Conservation (phyloP, 2,329 filamentous ascomycete species). For the Neobulgaria alba region DNA sequence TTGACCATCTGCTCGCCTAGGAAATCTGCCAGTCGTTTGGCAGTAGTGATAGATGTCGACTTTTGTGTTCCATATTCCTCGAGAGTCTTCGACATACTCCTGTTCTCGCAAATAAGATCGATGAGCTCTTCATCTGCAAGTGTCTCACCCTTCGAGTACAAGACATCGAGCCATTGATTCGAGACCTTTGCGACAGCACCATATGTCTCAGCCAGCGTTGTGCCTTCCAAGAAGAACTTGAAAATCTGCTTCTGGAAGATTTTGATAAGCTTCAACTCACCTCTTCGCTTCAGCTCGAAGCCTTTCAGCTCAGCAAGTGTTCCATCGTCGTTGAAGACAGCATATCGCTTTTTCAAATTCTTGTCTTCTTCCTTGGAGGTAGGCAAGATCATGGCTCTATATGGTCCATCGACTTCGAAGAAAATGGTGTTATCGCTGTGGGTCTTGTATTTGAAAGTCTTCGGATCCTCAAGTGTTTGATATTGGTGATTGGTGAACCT, state of each 20-base stretch:
- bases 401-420: conserved; percentile 97
- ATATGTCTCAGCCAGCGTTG: conserved; percentile 83
- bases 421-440: conserved; percentile 99
- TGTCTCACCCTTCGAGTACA: conserved; percentile 80
- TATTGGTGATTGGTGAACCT: conserved; percentile 98
- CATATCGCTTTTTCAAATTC: conserved; percentile 98
- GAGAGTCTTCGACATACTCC: conserved; percentile 93
- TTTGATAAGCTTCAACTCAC: conserved; percentile 98
- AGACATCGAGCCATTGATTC: conserved; percentile 92
- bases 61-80: conserved; percentile 96
- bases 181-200: conserved; percentile 86
- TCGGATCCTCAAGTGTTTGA: conserved; percentile 73
- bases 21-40: conserved; percentile 89
- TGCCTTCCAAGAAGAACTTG: conserved; percentile 95
- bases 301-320: conserved; percentile 92
- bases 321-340: conserved; percentile 97
- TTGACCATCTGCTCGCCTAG: conserved; percentile 98
- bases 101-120: conserved; percentile 99
- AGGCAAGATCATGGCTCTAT: conserved; percentile 93
- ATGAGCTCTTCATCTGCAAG: conserved; percentile 95
- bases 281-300: conserved; percentile 94
- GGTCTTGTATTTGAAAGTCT: conserved; percentile 84
- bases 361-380: conserved; percentile 99
- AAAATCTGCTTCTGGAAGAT: conserved; percentile 99
- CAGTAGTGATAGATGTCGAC: conserved; percentile 98